Conservation (phyloP, 2,329 filamentous ascomycete species). For the Calonectria leucothoes region DNA sequence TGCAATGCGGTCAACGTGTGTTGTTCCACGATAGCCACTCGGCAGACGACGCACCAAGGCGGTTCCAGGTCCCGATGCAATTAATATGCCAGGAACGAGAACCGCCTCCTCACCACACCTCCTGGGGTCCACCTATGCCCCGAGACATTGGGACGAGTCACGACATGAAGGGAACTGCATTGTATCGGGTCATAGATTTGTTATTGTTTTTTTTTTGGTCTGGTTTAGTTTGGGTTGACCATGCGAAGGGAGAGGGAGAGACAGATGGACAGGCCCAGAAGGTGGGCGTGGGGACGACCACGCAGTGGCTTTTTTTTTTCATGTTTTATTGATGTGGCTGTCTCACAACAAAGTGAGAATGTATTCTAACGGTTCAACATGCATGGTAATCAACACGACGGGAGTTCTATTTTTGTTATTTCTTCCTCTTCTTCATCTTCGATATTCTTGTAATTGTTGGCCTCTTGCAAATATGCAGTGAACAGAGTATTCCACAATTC, state of each 20-base stretch:
- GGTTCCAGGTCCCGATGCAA: background rate
- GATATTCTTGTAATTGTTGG: background rate
- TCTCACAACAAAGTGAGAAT: conserved; percentile 3
- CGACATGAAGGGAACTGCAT: background rate
- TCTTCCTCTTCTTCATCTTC: background rate
- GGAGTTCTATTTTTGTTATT: conserved; percentile 9
- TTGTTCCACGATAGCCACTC: conserved; percentile 1
- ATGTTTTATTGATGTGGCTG: background rate
- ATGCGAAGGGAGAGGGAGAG: too few species aligned
- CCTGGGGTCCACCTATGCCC: background rate
- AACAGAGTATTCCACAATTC: background rate
- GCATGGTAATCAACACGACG: conserved; percentile 2
- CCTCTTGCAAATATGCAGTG: background rate
- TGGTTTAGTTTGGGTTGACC: too few species aligned
- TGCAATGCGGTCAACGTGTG: background rate
- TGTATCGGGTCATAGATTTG: conserved; percentile 3
- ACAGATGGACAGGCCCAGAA: background rate
- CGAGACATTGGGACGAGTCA: conserved; percentile 3
- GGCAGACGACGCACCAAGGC: background rate
- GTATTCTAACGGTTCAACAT: conserved; percentile 6
- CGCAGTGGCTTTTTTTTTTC: conserved; percentile 1
- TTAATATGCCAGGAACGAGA: background rate
- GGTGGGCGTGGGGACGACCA: background rate
- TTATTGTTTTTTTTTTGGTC: background rate
- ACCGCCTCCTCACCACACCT: background rate